phyloP scores from a whole-genome alignment of 495 filamentous ascomycete genomes.

The Daldinia decipiens region DNA sequence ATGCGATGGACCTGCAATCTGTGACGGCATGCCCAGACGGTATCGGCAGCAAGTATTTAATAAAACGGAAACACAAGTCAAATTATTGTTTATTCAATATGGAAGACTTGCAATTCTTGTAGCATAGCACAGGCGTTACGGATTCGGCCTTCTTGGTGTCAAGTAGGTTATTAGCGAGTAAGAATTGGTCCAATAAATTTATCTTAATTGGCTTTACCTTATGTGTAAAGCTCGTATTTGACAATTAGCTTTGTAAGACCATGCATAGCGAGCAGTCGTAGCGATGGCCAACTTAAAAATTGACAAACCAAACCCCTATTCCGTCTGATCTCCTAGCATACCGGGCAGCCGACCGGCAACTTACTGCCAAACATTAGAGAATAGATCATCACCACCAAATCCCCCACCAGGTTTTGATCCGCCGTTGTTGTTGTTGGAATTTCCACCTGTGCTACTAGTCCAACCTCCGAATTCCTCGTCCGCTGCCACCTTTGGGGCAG shows the following conservation, averaged over 20 bases:
- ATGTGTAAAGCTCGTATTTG: conserved; percentile 10
- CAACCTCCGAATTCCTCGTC: conserved; percentile 97
- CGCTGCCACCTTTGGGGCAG: conserved; percentile 72
- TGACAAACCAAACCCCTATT: background rate
- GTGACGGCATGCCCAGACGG: conserved; percentile 8
- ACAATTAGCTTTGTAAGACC: conserved; percentile 2
- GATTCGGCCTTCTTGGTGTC: conserved; percentile 21
- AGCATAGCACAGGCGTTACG: conserved; percentile 43
- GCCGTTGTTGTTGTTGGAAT: conserved; percentile 43
- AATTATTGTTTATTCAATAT: conserved; percentile 11
- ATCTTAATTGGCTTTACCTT: conserved; percentile 13
- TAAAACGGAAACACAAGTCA: conserved; percentile 3
- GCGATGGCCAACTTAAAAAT: conserved; percentile 9
- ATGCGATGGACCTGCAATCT: background rate
- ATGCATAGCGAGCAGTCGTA: background rate
- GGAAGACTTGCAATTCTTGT: conserved; percentile 17
- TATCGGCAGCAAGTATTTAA: conserved; percentile 13
- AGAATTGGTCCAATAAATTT: conserved; percentile 13
- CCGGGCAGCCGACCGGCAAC: background rate
- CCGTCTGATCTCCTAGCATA: background rate
- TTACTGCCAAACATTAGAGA: conserved; percentile 93
- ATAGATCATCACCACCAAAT: conserved; percentile 83
- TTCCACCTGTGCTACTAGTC: conserved; percentile 71
- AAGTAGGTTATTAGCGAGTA: conserved; percentile 14
- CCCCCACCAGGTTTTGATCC: conserved; percentile 57